A percentile compares a stretch with the other conserved stretches of the same genome.
These are phyloP conservation scores for Morella rubra DNA, from an alignment of 306 rosid species.

Conservation along the genomic window DNA sequence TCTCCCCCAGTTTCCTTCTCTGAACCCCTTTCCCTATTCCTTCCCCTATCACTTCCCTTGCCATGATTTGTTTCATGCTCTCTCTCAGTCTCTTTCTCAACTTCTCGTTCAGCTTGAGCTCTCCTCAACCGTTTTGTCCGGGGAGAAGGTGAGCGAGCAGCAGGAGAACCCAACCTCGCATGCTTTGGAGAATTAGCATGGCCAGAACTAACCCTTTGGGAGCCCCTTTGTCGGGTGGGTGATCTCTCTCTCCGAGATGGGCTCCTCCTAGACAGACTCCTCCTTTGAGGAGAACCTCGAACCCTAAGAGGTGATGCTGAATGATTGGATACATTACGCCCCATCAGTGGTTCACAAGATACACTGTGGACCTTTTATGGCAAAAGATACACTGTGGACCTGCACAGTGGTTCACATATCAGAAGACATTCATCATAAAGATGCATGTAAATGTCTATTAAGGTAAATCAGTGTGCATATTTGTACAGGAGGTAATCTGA, in stretches of 20 bases:
- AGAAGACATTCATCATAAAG: neutral
- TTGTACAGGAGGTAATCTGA: neutral
- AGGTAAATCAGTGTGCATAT: neutral
- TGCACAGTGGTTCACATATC: neutral
- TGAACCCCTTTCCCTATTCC: conserved; percentile 24
- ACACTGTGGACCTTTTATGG: neutral
- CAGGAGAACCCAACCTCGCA: conserved; percentile 32
- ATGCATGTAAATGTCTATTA: neutral
- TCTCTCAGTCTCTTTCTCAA: conserved; percentile 32
- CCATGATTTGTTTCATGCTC: conserved; percentile 27
- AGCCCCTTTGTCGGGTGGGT: conserved; percentile 41
- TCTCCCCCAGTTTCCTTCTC: conserved; percentile 32
- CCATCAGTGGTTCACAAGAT: conserved; percentile 26
- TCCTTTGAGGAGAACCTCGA: conserved; percentile 21
- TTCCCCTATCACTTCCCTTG: conserved; percentile 25
- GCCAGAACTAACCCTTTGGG: conserved; percentile 25
- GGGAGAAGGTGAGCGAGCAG: conserved; percentile 36
- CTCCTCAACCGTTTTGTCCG: conserved; percentile 43
- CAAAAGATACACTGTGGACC: no score
- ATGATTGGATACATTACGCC: conserved; percentile 15
- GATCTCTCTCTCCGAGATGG: conserved; percentile 44
- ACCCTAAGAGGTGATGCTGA: conserved; percentile 27
- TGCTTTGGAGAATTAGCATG: conserved; percentile 33
- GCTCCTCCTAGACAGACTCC: conserved; percentile 29
- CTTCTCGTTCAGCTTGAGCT: conserved; percentile 40